Evolutionary conservation across 2,329 filamentous ascomycete species (phyloP), one percentile per base, ranked within the genome.

Genomic region (Macrophomina tecta): DNA sequence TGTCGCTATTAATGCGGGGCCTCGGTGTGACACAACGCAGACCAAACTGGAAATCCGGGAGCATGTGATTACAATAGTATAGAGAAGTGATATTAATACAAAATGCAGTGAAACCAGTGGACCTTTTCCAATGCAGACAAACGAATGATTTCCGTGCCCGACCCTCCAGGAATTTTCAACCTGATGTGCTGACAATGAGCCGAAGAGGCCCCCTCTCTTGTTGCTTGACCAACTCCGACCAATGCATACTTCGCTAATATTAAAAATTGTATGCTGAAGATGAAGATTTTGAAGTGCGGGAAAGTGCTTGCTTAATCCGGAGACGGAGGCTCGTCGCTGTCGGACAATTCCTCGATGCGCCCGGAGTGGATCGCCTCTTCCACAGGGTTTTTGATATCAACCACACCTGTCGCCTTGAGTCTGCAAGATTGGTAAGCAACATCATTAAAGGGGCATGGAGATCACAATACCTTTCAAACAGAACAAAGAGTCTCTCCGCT

Each of bases 401-500:
- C 83, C 5, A 96, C 84, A 3, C 93, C 93, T 11, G 89, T 95
- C 69, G 86, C 87, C 75, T 87, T 92, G 51, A 95, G 81, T 68
- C 86, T 86, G 67, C 14, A 14, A 11, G 23, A 45, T 2, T 3
- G 23, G 46, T 72, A 11, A 74, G 69, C 46, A 3, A 66, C 3
- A 38, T 5, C 23, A 23, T 23, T 23, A 23, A 23, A 23, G 23
- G 23, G 23, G 23, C 23, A 23, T 23, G 23, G 23, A 40, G 3
- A 5, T 12, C 14, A 40, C 18, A n/a, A 30, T 81, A 91, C 90
- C 91, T 86, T 79, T 97, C 93, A 79, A 97, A 97, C 3, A 97
- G 81, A 12, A 97, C 93, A 80, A 96, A 97, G 0, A 97, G 79
- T 66, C 89, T 87, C 78, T 97, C 94, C 0, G 94, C 94, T 75